These are phyloP conservation scores for Kodamaea hsintzibuensis DNA, from an alignment of 805 yeast genomes.

Conservation along the genomic window DNA sequence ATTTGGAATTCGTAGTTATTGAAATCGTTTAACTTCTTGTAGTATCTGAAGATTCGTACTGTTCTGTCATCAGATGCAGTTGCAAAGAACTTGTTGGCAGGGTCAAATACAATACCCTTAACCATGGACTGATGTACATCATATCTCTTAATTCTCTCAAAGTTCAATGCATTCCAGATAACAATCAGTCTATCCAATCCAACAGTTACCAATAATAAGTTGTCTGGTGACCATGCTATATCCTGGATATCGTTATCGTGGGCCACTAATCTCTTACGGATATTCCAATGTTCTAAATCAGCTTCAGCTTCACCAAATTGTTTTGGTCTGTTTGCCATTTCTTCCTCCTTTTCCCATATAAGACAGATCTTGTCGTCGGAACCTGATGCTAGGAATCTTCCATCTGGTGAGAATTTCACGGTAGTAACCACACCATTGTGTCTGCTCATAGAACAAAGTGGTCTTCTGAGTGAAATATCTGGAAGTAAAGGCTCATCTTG, in stretches of 20 bases:
- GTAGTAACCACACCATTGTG: slow-evolving; percentile 97
- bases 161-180: slow-evolving; percentile 90
- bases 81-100: slow-evolving; percentile 96
- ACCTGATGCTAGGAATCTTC: slow-evolving; percentile 88
- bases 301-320: slow-evolving; percentile 70
- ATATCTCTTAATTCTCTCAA: slow-evolving; percentile 83
- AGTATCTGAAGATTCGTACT: slow-evolving; percentile 82
- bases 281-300: slow-evolving; percentile 93
- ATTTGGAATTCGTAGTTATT: slow-evolving; percentile 78
- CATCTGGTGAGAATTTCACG: slow-evolving; percentile 89
- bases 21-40: slow-evolving; percentile 53
- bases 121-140: slow-evolving; percentile 95
- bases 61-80: slow-evolving; percentile 97
- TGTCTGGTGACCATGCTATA: slow-evolving; percentile 97
- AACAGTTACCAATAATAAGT: slow-evolving; percentile 85
- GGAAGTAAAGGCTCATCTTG: slow-evolving; percentile 17
- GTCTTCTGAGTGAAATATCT: slow-evolving; percentile 38
- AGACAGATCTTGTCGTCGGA: slow-evolving; percentile 90
- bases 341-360: slow-evolving; percentile 92
- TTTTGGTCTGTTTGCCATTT: slow-evolving; percentile 47
- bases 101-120: slow-evolving; percentile 96
- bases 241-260: slow-evolving; percentile 98
- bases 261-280: slow-evolving; percentile 86
- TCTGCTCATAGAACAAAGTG: slow-evolving; percentile 87
- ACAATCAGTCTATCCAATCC: slow-evolving; percentile 92